These are phyloP conservation scores for Cicer arietinum DNA, from an alignment of 306 rosid species.

Conservation along the genomic window DNA sequence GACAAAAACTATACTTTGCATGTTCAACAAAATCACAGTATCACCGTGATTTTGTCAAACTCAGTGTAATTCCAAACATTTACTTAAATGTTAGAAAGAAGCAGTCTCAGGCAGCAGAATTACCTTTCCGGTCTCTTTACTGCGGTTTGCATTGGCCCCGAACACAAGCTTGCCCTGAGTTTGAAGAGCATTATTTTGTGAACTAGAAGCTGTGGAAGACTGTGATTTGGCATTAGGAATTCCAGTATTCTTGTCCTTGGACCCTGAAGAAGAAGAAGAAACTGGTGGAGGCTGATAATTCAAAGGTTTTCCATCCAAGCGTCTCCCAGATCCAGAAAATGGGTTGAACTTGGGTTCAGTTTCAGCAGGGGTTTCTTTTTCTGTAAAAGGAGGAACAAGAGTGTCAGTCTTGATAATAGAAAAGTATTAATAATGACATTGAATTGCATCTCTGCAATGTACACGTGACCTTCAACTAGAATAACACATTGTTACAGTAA, in stretches of 20 bases:
- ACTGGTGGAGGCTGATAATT: conserved; percentile 57
- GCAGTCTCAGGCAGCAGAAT: conserved; percentile 2
- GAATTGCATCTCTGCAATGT: background rate
- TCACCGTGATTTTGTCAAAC: too few species aligned
- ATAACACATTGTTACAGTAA: conserved; percentile 28
- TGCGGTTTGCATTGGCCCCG: conserved; percentile 71
- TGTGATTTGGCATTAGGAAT: conserved; percentile 53
- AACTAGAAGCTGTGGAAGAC: conserved; percentile 72
- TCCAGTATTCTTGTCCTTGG: conserved; percentile 61
- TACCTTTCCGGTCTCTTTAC: conserved; percentile 73
- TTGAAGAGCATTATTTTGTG: conserved; percentile 61
- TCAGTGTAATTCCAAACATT: too few species aligned
- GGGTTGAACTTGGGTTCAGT: conserved; percentile 84
- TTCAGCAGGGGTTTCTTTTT: conserved; percentile 66
- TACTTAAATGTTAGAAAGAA: background rate
- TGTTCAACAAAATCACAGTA: too few species aligned
- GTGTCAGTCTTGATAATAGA: conserved; percentile 37
- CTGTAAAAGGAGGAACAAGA: conserved; percentile 50
- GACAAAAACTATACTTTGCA: too few species aligned
- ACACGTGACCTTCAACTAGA: conserved; percentile 15
- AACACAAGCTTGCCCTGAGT: conserved; percentile 95
- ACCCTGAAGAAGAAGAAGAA: conserved; percentile 54
- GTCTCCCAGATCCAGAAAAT: conserved; percentile 86
- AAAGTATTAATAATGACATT: background rate
- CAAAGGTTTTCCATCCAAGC: conserved; percentile 91